These are phyloP conservation scores for Pythium plurisporium DNA, from an alignment of 352 stramenopile genomes.

Conservation along the genomic window DNA sequence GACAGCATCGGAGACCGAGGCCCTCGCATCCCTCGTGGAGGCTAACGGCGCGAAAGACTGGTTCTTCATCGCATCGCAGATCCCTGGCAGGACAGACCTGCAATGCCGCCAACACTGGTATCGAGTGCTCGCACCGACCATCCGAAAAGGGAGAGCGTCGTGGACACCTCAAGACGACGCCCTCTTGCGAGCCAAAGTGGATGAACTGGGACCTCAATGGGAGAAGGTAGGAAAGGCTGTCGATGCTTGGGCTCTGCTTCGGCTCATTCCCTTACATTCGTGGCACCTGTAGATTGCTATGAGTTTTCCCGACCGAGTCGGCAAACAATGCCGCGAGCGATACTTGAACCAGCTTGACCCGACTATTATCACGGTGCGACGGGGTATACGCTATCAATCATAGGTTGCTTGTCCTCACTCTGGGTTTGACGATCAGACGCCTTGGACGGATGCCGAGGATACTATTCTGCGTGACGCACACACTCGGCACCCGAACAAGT, in stretches of 20 bases:
- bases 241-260: background rate
- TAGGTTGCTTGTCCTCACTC: background rate
- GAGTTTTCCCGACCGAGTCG: constrained; percentile 48
- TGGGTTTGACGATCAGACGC: constrained; percentile 17
- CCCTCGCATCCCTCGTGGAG: constrained; percentile 33
- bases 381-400: no score
- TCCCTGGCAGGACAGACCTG: constrained; percentile 59
- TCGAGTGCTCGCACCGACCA: constrained; percentile 40
- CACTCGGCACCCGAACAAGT: constrained; percentile 31
- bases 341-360: constrained; percentile 62
- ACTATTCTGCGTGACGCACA: constrained; percentile 24
- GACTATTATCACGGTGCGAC: constrained; percentile 35
- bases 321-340: constrained; percentile 71
- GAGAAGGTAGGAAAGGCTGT: constrained; percentile 34
- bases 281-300: constrained; percentile 37
- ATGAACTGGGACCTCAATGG: constrained; percentile 48
- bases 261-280: background rate
- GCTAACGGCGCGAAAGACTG: constrained; percentile 55
- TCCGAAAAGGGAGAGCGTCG: constrained; percentile 55
- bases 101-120: constrained; percentile 81
- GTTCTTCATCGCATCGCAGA: constrained; percentile 71
- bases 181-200: constrained; percentile 37
- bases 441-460: constrained; percentile 54
- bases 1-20: constrained; percentile 34
- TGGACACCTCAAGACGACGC: constrained; percentile 51